Percentiles rank a stretch among this genome's conserved stretches.
Evolutionary conservation across 2,329 filamentous ascomycete species (phyloP).

Genomic region (Xylariaceae sp.): DNA sequence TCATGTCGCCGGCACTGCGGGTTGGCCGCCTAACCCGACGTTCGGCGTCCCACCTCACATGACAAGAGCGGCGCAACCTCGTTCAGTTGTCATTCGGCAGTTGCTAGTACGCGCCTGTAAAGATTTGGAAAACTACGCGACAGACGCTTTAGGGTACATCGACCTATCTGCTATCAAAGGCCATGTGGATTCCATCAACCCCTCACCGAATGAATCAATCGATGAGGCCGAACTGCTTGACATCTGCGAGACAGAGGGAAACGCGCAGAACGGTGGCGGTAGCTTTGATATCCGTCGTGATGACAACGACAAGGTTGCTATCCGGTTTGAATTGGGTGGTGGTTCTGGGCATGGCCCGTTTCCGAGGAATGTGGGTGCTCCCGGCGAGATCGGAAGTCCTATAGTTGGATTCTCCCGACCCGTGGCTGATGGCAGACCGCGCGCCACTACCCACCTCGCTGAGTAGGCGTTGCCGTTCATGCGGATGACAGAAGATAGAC

Average conservation of each 20-base stretch:
- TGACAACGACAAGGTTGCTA: slow-evolving; percentile 47
- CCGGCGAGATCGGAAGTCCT: slow-evolving; percentile 75
- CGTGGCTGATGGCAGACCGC: not conserved
- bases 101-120: slow-evolving; percentile 83
- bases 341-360: slow-evolving; percentile 50
- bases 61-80: slow-evolving; percentile 61
- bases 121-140: slow-evolving; percentile 54
- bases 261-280: slow-evolving; percentile 85
- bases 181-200: slow-evolving; percentile 65
- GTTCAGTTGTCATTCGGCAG: slow-evolving; percentile 72
- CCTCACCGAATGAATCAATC: slow-evolving; percentile 54
- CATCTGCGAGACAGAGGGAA: slow-evolving; percentile 91
- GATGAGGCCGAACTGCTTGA: slow-evolving; percentile 74
- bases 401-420: slow-evolving; percentile 36
- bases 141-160: slow-evolving; percentile 69
- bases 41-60: slow-evolving; percentile 43
- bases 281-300: slow-evolving; percentile 74
- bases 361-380: slow-evolving; percentile 59
- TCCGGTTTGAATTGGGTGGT: slow-evolving; percentile 64
- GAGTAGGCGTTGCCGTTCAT: not conserved
- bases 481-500: not conserved
- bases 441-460: not conserved
- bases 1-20: slow-evolving; percentile 49
- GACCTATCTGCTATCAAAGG: slow-evolving; percentile 72
- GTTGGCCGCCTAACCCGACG: slow-evolving; percentile 43